Evolutionary conservation across 257 asterid species (phyloP).

Genomic region (Solanum sitiens): DNA sequence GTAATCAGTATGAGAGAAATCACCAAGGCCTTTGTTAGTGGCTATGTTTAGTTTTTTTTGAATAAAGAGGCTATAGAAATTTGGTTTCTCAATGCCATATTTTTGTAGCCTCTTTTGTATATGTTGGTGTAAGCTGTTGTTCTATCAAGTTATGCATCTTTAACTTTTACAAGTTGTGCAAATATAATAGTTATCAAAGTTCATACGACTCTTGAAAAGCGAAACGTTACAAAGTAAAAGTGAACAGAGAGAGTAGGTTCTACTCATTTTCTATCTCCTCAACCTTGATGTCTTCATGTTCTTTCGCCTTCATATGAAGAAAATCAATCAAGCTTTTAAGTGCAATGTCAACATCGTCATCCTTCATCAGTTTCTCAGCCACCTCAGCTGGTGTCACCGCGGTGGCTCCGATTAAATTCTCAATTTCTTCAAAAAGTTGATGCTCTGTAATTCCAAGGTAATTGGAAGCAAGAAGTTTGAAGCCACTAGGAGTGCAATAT

Average conservation of each 20-base stretch:
- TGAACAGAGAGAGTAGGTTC: background rate
- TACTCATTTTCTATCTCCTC: background rate
- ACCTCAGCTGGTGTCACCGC: constrained; percentile 59
- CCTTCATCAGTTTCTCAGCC: constrained; percentile 60
- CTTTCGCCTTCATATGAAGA: constrained; percentile 17
- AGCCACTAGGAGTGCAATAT: constrained; percentile 45
- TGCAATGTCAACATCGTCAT: constrained; percentile 23
- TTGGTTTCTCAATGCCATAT: background rate
- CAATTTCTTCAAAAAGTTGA: constrained; percentile 29
- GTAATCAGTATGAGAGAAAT: background rate
- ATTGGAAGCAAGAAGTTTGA: constrained; percentile 35
- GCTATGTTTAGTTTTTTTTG: background rate
- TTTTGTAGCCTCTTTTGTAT: background rate
- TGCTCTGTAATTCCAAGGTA: constrained; percentile 42
- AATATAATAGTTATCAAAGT: too few species aligned
- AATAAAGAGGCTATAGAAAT: background rate
- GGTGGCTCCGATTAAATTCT: constrained; percentile 13
- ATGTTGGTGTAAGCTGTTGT: background rate
- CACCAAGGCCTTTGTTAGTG: background rate
- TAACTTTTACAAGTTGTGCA: too few species aligned
- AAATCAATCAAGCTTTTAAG: constrained; percentile 38
- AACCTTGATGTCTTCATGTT: constrained; percentile 7
- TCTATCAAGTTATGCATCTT: background rate
- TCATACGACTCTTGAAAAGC: background rate
- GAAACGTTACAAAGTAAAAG: background rate